phyloP scores from a whole-genome alignment of 1,284 basidiomycete genomes.

The Ceratorhiza oryzae-sativae region DNA sequence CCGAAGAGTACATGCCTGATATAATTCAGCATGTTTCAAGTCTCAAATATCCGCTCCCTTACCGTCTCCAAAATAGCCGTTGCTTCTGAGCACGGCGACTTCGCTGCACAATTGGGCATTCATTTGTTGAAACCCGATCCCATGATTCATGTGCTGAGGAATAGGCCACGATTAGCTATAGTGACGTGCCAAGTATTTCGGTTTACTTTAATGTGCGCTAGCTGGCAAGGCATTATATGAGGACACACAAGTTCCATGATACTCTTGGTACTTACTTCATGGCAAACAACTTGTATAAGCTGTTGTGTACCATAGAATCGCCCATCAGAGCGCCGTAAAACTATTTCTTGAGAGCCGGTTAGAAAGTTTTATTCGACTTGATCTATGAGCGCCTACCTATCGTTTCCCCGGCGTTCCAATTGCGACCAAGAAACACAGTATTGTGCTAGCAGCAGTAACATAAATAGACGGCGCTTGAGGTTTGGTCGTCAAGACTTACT shows the following conservation, averaged over 20 bases:
- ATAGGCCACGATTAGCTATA: not conserved
- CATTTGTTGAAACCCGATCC: constrained; percentile 71
- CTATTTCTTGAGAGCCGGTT: constrained; percentile 62
- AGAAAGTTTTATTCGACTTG: too few relatives aligned
- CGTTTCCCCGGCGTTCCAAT: constrained; percentile 81
- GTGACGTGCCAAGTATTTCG: not conserved
- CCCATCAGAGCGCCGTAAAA: constrained; percentile 67
- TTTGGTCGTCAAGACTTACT: constrained; percentile 11
- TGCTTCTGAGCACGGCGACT: constrained; percentile 68
- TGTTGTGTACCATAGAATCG: constrained; percentile 67
- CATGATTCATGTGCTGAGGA: constrained; percentile 77
- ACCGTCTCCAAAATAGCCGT: constrained; percentile 84
- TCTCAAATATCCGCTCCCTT: constrained; percentile 33
- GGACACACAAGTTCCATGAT: constrained; percentile 5
- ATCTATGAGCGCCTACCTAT: constrained; percentile 59
- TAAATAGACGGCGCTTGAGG: not conserved
- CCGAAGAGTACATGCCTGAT: constrained; percentile 80
- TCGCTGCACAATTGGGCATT: constrained; percentile 70
- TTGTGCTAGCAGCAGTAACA: constrained; percentile 68
- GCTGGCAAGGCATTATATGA: constrained; percentile 46
- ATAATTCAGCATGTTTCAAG: constrained; percentile 20
- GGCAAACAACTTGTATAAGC: constrained; percentile 79
- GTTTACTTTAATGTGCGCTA: constrained; percentile 77
- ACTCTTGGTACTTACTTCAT: constrained; percentile 65
- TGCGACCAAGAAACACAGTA: constrained; percentile 67